Conservation (phyloP, 257 asterid species). For the Osmanthus fragrans region DNA sequence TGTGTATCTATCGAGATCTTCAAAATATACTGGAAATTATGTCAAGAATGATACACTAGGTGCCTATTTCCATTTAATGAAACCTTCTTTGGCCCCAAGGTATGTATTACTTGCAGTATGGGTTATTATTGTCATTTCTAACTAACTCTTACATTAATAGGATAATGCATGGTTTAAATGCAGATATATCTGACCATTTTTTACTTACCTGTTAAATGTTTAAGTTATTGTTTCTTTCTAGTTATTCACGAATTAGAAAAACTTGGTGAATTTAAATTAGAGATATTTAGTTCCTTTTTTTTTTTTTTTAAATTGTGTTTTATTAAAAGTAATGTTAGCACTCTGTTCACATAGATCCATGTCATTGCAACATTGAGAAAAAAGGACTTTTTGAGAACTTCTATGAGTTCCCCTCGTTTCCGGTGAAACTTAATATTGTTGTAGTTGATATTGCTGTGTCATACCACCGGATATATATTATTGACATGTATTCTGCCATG, state of each 20-base stretch:
- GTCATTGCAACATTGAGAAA: not conserved
- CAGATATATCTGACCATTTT: not conserved
- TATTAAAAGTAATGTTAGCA: not conserved
- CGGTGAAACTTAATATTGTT: constrained; percentile 8
- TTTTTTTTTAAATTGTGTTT: not conserved
- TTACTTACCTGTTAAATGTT: not conserved
- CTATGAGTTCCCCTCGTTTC: not conserved
- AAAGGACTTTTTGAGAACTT: not conserved
- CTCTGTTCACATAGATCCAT: not conserved
- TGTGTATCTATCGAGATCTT: constrained; percentile 71
- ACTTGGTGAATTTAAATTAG: not conserved
- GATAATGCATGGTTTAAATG: not conserved
- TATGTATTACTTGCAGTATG: constrained; percentile 20
- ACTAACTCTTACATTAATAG: constrained; percentile 11
- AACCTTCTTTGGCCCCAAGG: constrained; percentile 89
- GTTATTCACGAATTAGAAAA: not conserved
- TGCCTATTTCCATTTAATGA: constrained; percentile 76
- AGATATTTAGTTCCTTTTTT: not conserved
- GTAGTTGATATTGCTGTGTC: constrained; percentile 1
- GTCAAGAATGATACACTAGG: constrained; percentile 75
- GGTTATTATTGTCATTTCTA: constrained; percentile 4
- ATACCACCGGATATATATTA: not conserved
- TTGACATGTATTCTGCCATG: constrained; percentile 22
- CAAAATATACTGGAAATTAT: constrained; percentile 69
- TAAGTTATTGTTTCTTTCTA: constrained; percentile 6